Evolutionary conservation across 2,329 filamentous ascomycete species (phyloP).

Genomic region (Zymoseptoria passerinii): DNA sequence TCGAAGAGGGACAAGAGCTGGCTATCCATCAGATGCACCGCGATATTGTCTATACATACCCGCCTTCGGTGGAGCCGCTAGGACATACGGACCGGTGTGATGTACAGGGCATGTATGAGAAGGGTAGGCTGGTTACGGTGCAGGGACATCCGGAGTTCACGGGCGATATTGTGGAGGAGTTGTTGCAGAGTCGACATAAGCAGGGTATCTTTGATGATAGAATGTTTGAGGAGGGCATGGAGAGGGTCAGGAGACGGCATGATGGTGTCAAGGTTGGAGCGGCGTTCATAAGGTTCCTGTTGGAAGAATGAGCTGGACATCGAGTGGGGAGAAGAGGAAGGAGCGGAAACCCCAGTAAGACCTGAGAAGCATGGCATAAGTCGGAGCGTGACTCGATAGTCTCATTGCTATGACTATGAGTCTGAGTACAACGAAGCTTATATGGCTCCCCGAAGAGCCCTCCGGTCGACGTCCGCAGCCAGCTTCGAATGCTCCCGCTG

Average conservation of each 20-base stretch:
- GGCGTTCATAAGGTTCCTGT: constrained; percentile 69
- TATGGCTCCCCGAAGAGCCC: background rate
- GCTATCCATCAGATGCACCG: constrained; percentile 79
- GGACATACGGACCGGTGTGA: constrained; percentile 58
- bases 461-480: background rate
- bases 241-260: constrained; percentile 57
- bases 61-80: constrained; percentile 53
- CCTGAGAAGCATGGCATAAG: too few species aligned
- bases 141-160: constrained; percentile 86
- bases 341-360: too few species aligned
- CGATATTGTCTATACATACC: constrained; percentile 62
- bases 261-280: constrained; percentile 70
- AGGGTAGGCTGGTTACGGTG: constrained; percentile 60
- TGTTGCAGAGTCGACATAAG: constrained; percentile 56
- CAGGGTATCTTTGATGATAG: constrained; percentile 63
- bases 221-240: constrained; percentile 59
- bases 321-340: too few species aligned
- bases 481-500: constrained; percentile 4
- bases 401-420: too few species aligned
- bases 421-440: background rate
- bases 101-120: constrained; percentile 72
- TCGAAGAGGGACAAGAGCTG: constrained; percentile 46
- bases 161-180: constrained; percentile 58
- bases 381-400: too few species aligned
- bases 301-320: constrained; percentile 40